A percentile compares a stretch with the other conserved stretches of the same genome.
These are phyloP conservation scores for Pascua sp. DNA, from an alignment of 1,284 basidiomycete species.

Conservation along the genomic window DNA sequence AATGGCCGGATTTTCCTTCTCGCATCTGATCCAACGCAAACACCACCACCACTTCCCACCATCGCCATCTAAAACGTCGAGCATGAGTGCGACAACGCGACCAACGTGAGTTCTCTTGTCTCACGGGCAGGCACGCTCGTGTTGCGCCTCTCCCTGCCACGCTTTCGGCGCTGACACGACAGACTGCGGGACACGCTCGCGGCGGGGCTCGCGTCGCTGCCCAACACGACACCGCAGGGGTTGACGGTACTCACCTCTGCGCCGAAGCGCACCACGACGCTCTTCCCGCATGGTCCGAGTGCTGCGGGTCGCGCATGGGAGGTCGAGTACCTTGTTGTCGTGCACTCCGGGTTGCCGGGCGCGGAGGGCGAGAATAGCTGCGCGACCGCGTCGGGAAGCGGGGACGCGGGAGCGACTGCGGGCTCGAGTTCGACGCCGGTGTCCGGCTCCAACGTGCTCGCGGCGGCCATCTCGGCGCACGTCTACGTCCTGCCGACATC, in stretches of 20 bases:
- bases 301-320: conserved; percentile 52
- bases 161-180: background rate
- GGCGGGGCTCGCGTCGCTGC: conserved; percentile 53
- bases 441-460: conserved; percentile 46
- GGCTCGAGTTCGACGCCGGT: background rate
- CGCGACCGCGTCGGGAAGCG: background rate
- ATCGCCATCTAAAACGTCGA: no score
- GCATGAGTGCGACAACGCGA: no score
- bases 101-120: background rate
- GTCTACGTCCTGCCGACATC: conserved; percentile 62
- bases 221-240: conserved; percentile 60
- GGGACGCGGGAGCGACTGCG: background rate
- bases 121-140: background rate
- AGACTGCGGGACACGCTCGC: conserved; percentile 65
- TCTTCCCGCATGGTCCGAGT: conserved; percentile 68
- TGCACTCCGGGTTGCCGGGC: conserved; percentile 58
- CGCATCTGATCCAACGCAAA: background rate
- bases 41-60: no score
- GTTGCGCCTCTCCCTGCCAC: background rate
- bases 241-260: conserved; percentile 70
- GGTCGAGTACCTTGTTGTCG: conserved; percentile 60
- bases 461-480: conserved; percentile 75
- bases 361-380: background rate
- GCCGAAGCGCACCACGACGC: conserved; percentile 59
- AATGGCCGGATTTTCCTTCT: background rate